phyloP scores from a whole-genome alignment of 2,329 filamentous ascomycete species.

The Mariannaea sp. region DNA sequence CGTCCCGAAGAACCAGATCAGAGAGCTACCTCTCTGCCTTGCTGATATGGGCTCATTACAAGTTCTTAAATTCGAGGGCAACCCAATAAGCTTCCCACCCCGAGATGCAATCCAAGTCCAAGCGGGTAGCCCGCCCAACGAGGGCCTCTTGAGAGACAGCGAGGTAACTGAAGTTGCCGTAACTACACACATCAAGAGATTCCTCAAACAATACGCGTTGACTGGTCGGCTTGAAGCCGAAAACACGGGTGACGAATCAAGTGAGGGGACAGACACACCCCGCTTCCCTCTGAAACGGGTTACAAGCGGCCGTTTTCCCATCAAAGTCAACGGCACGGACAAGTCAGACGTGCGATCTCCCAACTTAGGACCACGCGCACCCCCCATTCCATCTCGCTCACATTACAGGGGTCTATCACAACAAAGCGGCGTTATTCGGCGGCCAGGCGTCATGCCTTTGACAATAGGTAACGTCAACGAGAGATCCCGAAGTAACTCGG shows the following conservation, averaged over 20 bases:
- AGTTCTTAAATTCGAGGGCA: slow-evolving; percentile 87
- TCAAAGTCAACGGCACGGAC: slow-evolving; percentile 76
- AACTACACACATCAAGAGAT: slow-evolving; percentile 66
- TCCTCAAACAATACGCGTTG: slow-evolving; percentile 58
- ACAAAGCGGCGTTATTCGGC: slow-evolving; percentile 66
- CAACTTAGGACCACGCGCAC: slow-evolving; percentile 62
- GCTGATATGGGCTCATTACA: slow-evolving; percentile 90
- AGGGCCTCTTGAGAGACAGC: slow-evolving; percentile 58
- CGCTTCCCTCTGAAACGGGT: slow-evolving; percentile 68
- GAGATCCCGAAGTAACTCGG: slow-evolving; percentile 68
- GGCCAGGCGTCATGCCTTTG: slow-evolving; percentile 73
- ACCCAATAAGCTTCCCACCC: slow-evolving; percentile 81
- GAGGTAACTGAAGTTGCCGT: slow-evolving; percentile 66
- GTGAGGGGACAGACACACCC: slow-evolving; percentile 80
- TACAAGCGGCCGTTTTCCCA: slow-evolving; percentile 68
- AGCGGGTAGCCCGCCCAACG: slow-evolving; percentile 59
- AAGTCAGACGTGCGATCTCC: slow-evolving; percentile 71
- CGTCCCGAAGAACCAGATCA: slow-evolving; percentile 83
- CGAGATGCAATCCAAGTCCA: slow-evolving; percentile 68
- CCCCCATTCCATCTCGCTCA: slow-evolving; percentile 76
- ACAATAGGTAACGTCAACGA: slow-evolving; percentile 73
- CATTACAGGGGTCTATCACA: slow-evolving; percentile 79
- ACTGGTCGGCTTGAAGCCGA: slow-evolving; percentile 60
- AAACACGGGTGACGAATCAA: slow-evolving; percentile 63
- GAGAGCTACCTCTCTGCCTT: slow-evolving; percentile 80